These are phyloP conservation scores for Eucalyptus pauciflora DNA, from an alignment of 345 rosid species.

Conservation along the genomic window DNA sequence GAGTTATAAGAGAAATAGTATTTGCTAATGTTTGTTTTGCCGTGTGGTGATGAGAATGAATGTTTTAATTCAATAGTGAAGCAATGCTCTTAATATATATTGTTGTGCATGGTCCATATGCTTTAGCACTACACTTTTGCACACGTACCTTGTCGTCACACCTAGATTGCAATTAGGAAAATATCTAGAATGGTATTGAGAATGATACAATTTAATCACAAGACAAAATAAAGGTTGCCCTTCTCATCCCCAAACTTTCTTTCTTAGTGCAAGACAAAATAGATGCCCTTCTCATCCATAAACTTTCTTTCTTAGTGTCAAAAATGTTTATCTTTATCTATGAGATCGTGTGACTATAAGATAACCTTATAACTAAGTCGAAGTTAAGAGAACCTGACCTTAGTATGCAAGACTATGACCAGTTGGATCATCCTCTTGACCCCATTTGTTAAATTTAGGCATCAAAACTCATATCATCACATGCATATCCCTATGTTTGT, in stretches of 20 bases:
- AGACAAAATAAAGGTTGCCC: too few species aligned
- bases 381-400: too few species aligned
- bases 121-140: not conserved
- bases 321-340: not conserved
- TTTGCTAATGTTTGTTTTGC: not conserved
- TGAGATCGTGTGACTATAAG: fast-evolving
- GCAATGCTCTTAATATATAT: not conserved
- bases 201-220: too few species aligned
- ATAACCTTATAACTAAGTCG: not conserved
- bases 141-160: too few species aligned
- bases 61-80: not conserved
- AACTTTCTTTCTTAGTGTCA: not conserved
- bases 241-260: too few species aligned
- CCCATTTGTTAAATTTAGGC: not conserved
- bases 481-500: too few species aligned
- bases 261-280: too few species aligned
- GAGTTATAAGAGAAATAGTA: not conserved
- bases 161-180: not conserved
- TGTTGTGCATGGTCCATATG: too few species aligned
- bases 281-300: too few species aligned
- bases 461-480: not conserved
- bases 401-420: not conserved
- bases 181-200: not conserved
- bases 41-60: not conserved
- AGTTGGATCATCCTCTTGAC: not conserved